Percentiles rank a stretch among this genome's conserved stretches.
phyloP scores from a whole-genome alignment of 2,329 filamentous ascomycete species.

The Lasiodiplodia gonubiensis region DNA sequence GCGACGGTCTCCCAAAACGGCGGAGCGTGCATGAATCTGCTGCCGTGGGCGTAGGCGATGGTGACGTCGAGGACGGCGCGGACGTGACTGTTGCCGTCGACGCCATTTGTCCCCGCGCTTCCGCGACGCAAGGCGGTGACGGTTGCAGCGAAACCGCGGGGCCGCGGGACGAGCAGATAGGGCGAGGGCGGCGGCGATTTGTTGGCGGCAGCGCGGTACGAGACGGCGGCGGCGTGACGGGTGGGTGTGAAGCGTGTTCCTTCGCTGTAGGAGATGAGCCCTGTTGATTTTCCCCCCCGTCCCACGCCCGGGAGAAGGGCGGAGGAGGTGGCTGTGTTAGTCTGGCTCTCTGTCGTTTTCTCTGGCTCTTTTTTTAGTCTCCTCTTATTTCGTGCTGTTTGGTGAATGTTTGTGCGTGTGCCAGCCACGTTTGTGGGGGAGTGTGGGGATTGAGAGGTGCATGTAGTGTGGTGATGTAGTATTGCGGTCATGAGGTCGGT shows the following conservation, averaged over 20 bases:
- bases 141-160: constrained; percentile 65
- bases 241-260: constrained; percentile 63
- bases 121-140: constrained; percentile 57
- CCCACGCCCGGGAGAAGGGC: background rate
- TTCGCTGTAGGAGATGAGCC: constrained; percentile 70
- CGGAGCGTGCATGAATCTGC: constrained; percentile 40
- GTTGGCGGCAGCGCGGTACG: constrained; percentile 59
- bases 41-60: constrained; percentile 42
- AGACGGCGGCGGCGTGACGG: constrained; percentile 58
- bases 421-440: background rate
- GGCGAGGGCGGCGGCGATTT: constrained; percentile 56
- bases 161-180: constrained; percentile 65
- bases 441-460: background rate
- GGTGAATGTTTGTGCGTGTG: background rate
- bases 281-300: constrained; percentile 42
- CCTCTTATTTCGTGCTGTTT: background rate
- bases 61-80: constrained; percentile 48
- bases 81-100: constrained; percentile 37
- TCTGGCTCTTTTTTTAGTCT: background rate
- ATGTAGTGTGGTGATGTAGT: constrained; percentile 1
- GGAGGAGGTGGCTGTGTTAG: constrained; percentile 8
- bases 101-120: background rate
- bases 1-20: constrained; percentile 41
- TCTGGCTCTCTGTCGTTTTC: background rate
- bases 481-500: background rate